These are phyloP conservation scores for Coemansia sp. DNA, from an alignment of 371 early-diverging fungal species.

Conservation along the genomic window DNA sequence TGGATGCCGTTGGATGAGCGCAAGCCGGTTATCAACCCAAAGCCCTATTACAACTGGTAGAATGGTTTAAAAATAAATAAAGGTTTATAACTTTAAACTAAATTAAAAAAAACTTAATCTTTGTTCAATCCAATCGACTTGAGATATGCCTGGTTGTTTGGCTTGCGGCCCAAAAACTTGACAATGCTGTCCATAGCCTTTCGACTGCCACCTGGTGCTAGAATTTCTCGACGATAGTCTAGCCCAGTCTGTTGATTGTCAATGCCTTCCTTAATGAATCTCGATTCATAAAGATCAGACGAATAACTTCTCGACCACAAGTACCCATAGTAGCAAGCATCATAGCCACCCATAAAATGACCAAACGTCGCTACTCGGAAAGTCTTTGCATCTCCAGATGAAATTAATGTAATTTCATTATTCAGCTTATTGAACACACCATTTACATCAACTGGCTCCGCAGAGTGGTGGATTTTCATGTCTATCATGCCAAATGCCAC, in stretches of 20 bases:
- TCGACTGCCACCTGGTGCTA: slow-evolving; percentile 67
- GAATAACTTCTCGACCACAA: slow-evolving; percentile 83
- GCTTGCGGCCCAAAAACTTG: slow-evolving; percentile 80
- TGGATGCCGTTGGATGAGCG: slow-evolving; percentile 70
- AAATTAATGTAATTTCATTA: not conserved
- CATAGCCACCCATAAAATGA: slow-evolving; percentile 84
- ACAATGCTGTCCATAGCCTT: slow-evolving; percentile 72
- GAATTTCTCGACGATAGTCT: slow-evolving; percentile 63
- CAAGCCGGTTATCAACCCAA: slow-evolving; percentile 77
- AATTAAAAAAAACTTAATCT: too few relatives aligned
- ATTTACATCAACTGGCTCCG: not conserved
- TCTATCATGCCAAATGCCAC: not conserved
- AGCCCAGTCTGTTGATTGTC: slow-evolving; percentile 53
- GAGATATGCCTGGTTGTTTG: slow-evolving; percentile 72
- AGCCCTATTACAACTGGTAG: slow-evolving; percentile 79
- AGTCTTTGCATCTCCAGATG: slow-evolving; percentile 6
- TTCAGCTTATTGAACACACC: not conserved
- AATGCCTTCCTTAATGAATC: slow-evolving; percentile 65
- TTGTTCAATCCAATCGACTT: slow-evolving; percentile 42
- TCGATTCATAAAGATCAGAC: slow-evolving; percentile 79
- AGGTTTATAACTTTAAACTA: too few relatives aligned
- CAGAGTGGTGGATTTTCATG: not conserved
- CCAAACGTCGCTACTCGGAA: slow-evolving; percentile 55
- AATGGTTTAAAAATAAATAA: not conserved
- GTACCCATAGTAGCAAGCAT: slow-evolving; percentile 71